Base-by-base conservation (phyloP, 768 basidiomycete genomes). In the Naganishia kalamii region DNA sequence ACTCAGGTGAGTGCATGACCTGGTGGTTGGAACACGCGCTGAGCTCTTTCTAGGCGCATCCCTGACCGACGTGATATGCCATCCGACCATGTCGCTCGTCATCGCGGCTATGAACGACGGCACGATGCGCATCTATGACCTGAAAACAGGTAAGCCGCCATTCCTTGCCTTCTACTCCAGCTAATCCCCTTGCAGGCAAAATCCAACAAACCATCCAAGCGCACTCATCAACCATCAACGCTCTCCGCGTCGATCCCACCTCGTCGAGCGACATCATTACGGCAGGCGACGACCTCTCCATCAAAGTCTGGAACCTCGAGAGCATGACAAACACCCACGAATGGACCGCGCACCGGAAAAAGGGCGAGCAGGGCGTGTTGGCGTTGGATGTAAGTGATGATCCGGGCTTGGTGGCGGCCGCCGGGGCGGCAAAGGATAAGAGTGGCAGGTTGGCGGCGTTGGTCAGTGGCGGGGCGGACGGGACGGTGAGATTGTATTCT, bases 61-160 rank as follows among this genome's bases (percentile, higher is more conserved):
- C 3, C 23, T 49, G 11, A 30, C 61, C 29, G 62, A 57, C 21
- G 85, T 94, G 66, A 85, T 85, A 32, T 92, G 92, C 41, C 92
- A 96, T 80, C 92, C 92, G 8, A 92, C 89, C 1, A 86, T 90
- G 84, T 84, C 89, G 5, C 80, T 93, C 25, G 84, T 98, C 43
- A 85, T 94, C 5, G 88, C 90, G 27, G 96, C 86, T 0, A 89
- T 93, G 75, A 94, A 97, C 79, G 93, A 97, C 81, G 93, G 90
- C 71, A 87, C 86, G 73, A 89, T 98, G 71, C 84, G 90, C 35
- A 85, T 98, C 47, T 96, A 89, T 78, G 91, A 96, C 77, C 83
- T 89, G 57, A 79, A 80, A 33, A 88, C 88, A 68, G 90, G 91
- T 91, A 63, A 65, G 86, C 77, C 5, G 44, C 30, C 13, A 54